Evolutionary conservation across 352 stramenopile genomes (phyloP), one percentile per base, ranked within the genome.

Genomic region (Phytopythium cucurbitacearum): DNA sequence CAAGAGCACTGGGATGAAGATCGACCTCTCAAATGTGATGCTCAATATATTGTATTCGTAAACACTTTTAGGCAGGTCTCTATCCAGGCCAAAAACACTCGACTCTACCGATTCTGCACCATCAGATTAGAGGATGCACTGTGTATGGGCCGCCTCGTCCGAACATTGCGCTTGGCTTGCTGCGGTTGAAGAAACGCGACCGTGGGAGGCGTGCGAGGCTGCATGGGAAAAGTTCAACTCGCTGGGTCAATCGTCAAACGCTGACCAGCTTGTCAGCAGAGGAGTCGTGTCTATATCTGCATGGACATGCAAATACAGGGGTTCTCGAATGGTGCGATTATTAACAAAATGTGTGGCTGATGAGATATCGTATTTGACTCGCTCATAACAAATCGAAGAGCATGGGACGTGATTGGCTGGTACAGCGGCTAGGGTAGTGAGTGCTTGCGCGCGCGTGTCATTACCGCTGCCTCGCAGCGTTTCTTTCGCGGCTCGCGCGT

Each of bases 131-230:
- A 28, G 21, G 21, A 28, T 28, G 21, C 21, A 28, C 21, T 28
- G 21, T 28, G 21, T 28, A 2, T 28, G 21, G 21, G 21, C 21
- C 21, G 21, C 21, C 21, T 28, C 21, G 21, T 28, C 21, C 21
- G 21, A 28, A 28, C 21, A 28, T 28, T 28, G 21, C 21, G 21
- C 21, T 28, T 2, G 42, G n/a, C n/a, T 34, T 0, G 43, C 38
- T 50, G 44, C 44, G 44, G 44, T 50, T 50, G 44, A 50, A 50
- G 44, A 50, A 50, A 50, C 44, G 44, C 44, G 13, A 28, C 21
- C 21, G 21, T 28, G 21, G 21, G 21, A 28, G 21, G 21, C 21
- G 15, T 5, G 7, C 15, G 32, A 5, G 43, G 43, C 36, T 35
- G 32, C 32, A 37, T 50, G 32, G 32, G 33, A 50, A 50, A 37